Base-by-base conservation (phyloP, 768 basidiomycete genomes). In the Collybia sp. region DNA sequence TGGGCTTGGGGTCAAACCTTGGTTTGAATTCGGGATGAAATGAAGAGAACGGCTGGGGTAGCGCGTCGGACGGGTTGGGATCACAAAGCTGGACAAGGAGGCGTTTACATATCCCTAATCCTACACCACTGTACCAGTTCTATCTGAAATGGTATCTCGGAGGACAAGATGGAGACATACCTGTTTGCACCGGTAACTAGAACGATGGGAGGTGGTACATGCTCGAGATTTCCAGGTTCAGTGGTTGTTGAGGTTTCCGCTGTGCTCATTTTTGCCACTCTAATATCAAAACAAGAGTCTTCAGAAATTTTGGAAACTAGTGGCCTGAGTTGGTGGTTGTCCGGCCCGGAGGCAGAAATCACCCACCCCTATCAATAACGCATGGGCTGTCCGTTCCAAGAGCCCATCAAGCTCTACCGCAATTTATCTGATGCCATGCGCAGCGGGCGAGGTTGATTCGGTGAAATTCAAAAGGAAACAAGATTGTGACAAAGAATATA, bases 81-180 rank as follows among this genome's bases (percentile, higher is more conserved):
- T 70, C 67, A n/a, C 77, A 77, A 13, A 92, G 68, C 54, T 90
- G 83, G 53, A 71, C 63, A 38, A 93, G 71, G 6, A 93, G 73
- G 40, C 91, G 83, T 50, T 84, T 79, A 66, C 88, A 91, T 37
- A 88, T 84, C 11, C 87, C 88, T 59, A 85, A 87, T 12, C 91
- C 91, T 13, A 93, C 74, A 46, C 91, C 91, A 33, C 90, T 93
- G 59, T 2, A 40, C 33, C 37, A 25, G 2, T 46, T 50, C 47
- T 30, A 25, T 32, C n/a, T 30, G 6, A 38, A 15, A 19, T 20
- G 40, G 15, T 38, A 19, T 12, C 4, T 33, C 16, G 16, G 5
- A 25, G 46, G 12, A 39, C 30, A 37, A 35, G 15, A 42, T 13
- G 13, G n/a, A 12, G 33, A 53, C 73, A 41, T 59, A 84, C 85